Conservation (phyloP, 805 yeast genomes). For the Blastobotrys parvus region DNA sequence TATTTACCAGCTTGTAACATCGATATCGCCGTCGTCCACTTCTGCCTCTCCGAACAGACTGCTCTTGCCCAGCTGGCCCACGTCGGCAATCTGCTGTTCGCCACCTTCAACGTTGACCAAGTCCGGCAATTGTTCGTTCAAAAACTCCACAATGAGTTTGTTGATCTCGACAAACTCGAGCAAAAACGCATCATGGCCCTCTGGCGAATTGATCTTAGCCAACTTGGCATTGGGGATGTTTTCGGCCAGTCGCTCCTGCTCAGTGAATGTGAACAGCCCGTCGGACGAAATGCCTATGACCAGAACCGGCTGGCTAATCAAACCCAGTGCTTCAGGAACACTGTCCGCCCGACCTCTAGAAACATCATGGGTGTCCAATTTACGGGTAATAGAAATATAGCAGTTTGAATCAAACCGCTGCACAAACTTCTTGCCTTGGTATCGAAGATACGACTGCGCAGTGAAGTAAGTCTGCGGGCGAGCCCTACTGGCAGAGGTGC, state of each 20-base stretch:
- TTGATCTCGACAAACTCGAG: constrained; percentile 82
- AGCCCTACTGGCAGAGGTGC: background rate
- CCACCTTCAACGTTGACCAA: constrained; percentile 41
- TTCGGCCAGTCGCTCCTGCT: constrained; percentile 77
- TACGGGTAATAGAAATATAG: constrained; percentile 87
- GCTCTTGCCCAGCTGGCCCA: constrained; percentile 22
- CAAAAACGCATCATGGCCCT: constrained; percentile 95
- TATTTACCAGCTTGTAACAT: constrained; percentile 92
- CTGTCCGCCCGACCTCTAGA: constrained; percentile 61
- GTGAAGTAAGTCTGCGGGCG: constrained; percentile 61
- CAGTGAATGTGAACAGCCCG: constrained; percentile 85
- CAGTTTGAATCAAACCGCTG: constrained; percentile 93
- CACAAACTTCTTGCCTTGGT: constrained; percentile 89
- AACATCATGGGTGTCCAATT: constrained; percentile 91
- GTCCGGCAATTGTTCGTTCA: constrained; percentile 48
- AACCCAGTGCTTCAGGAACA: constrained; percentile 44
- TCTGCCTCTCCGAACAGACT: constrained; percentile 89
- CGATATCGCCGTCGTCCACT: constrained; percentile 62
- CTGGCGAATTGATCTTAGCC: constrained; percentile 76
- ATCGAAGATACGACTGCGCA: constrained; percentile 89
- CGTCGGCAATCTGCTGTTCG: constrained; percentile 31
- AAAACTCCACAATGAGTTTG: constrained; percentile 57
- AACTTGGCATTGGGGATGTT: constrained; percentile 61
- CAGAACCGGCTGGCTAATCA: constrained; percentile 65
- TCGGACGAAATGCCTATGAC: constrained; percentile 87